Evolutionary conservation across 2,329 filamentous ascomycete species (phyloP).

Genomic region (Aspergillus tamarii): DNA sequence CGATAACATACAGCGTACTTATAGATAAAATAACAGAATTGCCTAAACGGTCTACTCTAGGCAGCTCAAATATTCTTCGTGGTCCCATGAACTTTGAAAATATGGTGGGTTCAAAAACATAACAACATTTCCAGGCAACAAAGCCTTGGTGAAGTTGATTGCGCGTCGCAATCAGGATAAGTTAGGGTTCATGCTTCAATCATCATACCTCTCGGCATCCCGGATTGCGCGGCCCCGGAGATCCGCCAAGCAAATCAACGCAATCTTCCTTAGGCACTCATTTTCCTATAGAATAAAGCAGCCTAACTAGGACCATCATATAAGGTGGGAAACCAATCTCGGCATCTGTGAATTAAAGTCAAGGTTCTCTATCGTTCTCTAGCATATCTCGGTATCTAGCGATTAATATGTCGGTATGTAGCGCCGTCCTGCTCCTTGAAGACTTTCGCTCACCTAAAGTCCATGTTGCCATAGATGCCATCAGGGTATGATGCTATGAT

Average conservation of each 20-base stretch:
- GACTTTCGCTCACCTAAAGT: neutral
- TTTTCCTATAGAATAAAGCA: neutral
- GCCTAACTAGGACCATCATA: neutral
- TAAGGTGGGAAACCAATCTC: neutral
- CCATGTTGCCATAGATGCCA: slow-evolving; percentile 3
- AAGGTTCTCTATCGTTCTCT: neutral
- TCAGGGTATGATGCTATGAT: neutral
- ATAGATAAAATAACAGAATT: neutral
- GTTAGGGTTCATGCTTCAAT: neutral
- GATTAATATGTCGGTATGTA: neutral
- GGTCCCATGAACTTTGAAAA: neutral
- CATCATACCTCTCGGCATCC: neutral
- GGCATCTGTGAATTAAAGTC: neutral
- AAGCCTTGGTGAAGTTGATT: neutral
- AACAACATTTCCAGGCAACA: neutral
- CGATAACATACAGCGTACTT: neutral
- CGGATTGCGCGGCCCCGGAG: neutral
- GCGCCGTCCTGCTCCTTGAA: neutral
- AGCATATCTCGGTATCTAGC: neutral
- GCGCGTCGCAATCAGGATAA: neutral
- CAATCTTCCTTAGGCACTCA: neutral
- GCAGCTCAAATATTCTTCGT: neutral
- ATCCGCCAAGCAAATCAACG: neutral
- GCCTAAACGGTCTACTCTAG: neutral
- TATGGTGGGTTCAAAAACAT: neutral